Percentiles rank a stretch among this genome's conserved stretches.
phyloP scores from a whole-genome alignment of 768 basidiomycete genomes.

The Piloderma croceum region DNA sequence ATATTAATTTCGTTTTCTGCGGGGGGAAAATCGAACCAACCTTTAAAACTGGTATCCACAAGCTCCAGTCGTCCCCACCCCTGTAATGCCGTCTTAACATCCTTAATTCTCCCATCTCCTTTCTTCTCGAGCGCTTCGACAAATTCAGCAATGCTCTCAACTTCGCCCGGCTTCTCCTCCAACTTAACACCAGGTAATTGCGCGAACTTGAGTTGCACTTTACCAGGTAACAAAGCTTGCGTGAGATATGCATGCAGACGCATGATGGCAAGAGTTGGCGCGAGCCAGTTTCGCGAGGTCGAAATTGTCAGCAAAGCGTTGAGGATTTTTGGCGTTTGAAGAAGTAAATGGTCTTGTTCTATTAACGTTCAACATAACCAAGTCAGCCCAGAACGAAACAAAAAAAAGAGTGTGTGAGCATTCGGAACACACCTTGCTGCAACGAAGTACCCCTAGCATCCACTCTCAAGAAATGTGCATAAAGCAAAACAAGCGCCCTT shows the following conservation, averaged over 20 bases:
- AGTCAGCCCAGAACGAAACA: conserved; percentile 2
- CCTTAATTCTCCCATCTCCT: conserved; percentile 41
- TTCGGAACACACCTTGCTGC: conserved; percentile 63
- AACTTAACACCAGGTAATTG: conserved; percentile 74
- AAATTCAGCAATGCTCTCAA: conserved; percentile 38
- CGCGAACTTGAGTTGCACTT: conserved; percentile 42
- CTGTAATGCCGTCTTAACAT: conserved; percentile 60
- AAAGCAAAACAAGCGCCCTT: conserved; percentile 68
- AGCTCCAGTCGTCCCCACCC: conserved; percentile 76
- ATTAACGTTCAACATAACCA: conserved; percentile 3
- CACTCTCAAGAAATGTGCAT: conserved; percentile 78
- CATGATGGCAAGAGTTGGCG: conserved; percentile 72
- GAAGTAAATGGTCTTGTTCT: conserved; percentile 72
- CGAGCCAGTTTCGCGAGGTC: conserved; percentile 84
- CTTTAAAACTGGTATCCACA: conserved; percentile 80
- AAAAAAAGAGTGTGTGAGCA: no score
- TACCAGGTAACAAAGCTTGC: conserved; percentile 72
- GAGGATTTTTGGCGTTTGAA: conserved; percentile 67
- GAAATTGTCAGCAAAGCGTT: conserved; percentile 79
- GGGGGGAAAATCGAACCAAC: conserved; percentile 21
- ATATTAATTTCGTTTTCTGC: conserved; percentile 6
- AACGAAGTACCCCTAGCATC: conserved; percentile 48
- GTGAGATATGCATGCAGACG: conserved; percentile 76
- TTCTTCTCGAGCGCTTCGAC: conserved; percentile 46
- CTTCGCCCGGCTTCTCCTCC: conserved; percentile 41